Base-by-base conservation (phyloP, 225 moss, liverwort and hornwort species). In the Anthoceros angustus region DNA sequence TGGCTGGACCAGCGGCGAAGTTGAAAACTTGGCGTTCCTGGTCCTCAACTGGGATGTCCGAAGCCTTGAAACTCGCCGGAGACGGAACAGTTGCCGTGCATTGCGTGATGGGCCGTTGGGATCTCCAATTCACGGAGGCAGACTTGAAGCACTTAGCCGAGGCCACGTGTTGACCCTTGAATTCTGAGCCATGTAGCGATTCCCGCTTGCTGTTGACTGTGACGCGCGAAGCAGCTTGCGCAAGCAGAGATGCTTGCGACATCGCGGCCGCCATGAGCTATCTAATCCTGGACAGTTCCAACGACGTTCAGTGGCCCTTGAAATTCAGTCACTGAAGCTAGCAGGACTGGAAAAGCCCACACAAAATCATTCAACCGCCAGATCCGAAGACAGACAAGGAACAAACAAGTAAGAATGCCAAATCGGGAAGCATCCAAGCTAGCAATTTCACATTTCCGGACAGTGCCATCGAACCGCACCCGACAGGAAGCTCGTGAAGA, bases 1-100 rank as follows among this genome's bases (percentile, higher is more conserved):
- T 98, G 23, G 95, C 95, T 10, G 95, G 95, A 40, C 95, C 95
- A 1, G 95, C 95, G 8, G 92, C 95, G 65, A 98, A 98, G 78
- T 98, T 98, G 38, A 89, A 98, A 7, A 98, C 85, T 66, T 88
- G 74, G 0, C 79, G 88, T 41, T 87, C 88, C 0, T 78, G 9
- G 10, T 81, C 79, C 8, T 67, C 69, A 42, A 83, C 8, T 24
- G 76, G 48, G 8, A 76, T 79, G 10, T 76, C 72, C 0, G 78
- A 69, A 42, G 76, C 77, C 48, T 81, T 81, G 71, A 81, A 74
- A 71, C 80, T 80, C 20, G 84, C 72, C 12, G 87, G 76, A 11
- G 80, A 66, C 0, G 80, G 63, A 5, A 77, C 74, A 38, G 83
- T 80, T 6, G 80, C 88, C 9, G 67, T 74, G 71, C 88, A 87